Percentiles rank a stretch among this genome's conserved stretches.
Evolutionary conservation across 1,284 basidiomycete species (phyloP).

Genomic region (Trichosporon inkin): DNA sequence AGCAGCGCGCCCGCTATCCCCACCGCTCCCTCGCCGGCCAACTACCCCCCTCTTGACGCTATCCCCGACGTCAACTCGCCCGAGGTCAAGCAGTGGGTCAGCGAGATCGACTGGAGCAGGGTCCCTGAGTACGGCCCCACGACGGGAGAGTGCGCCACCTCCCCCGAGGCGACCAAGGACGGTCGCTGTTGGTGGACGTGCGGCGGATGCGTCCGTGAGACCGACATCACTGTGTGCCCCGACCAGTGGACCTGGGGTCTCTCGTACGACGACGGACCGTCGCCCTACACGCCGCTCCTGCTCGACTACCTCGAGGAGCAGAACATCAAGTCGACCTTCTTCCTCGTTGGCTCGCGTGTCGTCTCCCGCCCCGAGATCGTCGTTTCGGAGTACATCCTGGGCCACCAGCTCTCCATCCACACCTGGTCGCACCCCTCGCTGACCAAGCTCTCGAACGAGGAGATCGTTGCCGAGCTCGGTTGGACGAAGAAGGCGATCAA

Average conservation of each 20-base stretch:
- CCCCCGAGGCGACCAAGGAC: conserved; percentile 59
- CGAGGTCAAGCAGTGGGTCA: conserved; percentile 68
- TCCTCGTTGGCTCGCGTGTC: conserved; percentile 31
- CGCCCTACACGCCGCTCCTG: conserved; percentile 52
- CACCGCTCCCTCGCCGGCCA: conserved; percentile 26
- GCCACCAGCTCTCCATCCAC: conserved; percentile 51
- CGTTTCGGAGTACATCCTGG: conserved; percentile 33
- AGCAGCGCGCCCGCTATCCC: conserved; percentile 51
- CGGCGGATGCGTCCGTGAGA: conserved; percentile 66
- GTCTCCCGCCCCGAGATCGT: conserved; percentile 26
- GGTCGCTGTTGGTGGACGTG: conserved; percentile 83
- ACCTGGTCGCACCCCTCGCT: conserved; percentile 56
- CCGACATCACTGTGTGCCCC: conserved; percentile 73
- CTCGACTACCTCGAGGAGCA: conserved; percentile 55
- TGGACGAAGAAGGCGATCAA: conserved; percentile 86
- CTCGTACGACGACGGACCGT: conserved; percentile 56
- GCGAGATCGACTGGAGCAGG: conserved; percentile 50
- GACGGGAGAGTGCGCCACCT: conserved; percentile 56
- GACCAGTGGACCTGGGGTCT: conserved; percentile 56
- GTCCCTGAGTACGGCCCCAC: conserved; percentile 40
- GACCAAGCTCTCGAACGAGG: conserved; percentile 75
- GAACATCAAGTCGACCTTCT: conserved; percentile 56
- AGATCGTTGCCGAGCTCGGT: conserved; percentile 89
- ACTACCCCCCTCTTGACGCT: conserved; percentile 67
- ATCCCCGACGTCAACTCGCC: conserved; percentile 64